phyloP scores from a whole-genome alignment of 1,284 basidiomycete species.

The Somion occarium region DNA sequence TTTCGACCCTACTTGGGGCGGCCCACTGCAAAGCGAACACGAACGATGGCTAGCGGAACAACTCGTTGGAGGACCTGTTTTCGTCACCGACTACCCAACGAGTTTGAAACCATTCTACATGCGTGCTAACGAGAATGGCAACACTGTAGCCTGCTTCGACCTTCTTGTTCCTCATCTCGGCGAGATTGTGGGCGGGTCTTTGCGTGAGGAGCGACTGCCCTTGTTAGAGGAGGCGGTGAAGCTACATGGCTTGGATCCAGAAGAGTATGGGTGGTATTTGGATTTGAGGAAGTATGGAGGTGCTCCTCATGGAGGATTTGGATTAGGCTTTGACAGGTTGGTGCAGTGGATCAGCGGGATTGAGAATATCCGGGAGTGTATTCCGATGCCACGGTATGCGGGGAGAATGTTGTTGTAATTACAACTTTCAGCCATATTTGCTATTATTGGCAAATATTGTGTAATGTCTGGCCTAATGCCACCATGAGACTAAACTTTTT shows the following conservation, averaged over 20 bases:
- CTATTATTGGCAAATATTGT: too few relatives aligned
- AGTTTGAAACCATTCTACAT: conserved; percentile 95
- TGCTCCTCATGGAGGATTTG: conserved; percentile 87
- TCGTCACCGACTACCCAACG: conserved; percentile 88
- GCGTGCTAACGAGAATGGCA: conserved; percentile 54
- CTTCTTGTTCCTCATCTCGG: conserved; percentile 86
- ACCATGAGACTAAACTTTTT: too few relatives aligned
- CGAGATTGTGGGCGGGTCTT: conserved; percentile 88
- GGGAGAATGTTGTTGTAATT: conserved; percentile 74
- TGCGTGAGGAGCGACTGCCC: conserved; percentile 80
- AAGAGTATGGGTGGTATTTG: conserved; percentile 80
- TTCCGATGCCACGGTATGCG: conserved; percentile 87
- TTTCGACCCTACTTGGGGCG: conserved; percentile 67
- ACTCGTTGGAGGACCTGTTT: conserved; percentile 72
- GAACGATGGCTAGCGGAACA: conserved; percentile 84
- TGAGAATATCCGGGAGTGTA: conserved; percentile 84
- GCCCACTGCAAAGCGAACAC: conserved; percentile 81
- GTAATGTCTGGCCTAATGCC: too few relatives aligned
- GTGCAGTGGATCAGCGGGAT: conserved; percentile 81
- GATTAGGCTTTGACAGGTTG: conserved; percentile 88
- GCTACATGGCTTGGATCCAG: conserved; percentile 42
- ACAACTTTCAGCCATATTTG: too few relatives aligned
- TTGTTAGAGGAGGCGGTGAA: conserved; percentile 51
- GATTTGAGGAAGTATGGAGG: conserved; percentile 78
- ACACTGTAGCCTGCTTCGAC: conserved; percentile 91